A percentile compares a stretch with the other conserved stretches of the same genome.
Evolutionary conservation across 345 rosid genomes (phyloP).

Genomic region (Moringa oleifera): DNA sequence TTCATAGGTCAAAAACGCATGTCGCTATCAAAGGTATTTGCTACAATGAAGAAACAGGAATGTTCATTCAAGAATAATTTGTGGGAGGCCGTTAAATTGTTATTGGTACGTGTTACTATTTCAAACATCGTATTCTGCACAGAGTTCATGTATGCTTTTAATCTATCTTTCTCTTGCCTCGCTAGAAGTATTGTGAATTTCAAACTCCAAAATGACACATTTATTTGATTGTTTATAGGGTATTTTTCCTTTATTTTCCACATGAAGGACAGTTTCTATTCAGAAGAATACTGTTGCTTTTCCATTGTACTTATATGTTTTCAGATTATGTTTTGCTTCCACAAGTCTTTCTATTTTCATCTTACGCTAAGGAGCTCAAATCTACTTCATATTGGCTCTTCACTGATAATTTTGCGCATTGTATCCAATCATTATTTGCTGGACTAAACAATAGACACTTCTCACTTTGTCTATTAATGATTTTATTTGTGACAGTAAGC

Average conservation of each 20-base stretch:
- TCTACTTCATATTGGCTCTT: not conserved
- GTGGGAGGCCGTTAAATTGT: conserved; percentile 36
- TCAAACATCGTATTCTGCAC: conserved; percentile 14
- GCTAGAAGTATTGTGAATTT: not conserved
- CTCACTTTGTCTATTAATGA: conserved; percentile 3
- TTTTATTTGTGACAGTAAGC: not conserved
- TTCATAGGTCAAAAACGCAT: conserved; percentile 39
- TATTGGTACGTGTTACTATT: conserved; percentile 41
- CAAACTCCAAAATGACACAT: not conserved
- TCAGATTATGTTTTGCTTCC: not conserved
- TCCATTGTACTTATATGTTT: not conserved
- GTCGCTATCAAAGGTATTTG: conserved; percentile 45
- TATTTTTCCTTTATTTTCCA: not conserved
- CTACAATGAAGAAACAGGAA: conserved; percentile 61
- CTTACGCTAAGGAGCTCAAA: not conserved
- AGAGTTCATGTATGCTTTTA: not conserved
- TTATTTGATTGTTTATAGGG: not conserved
- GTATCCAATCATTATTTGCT: not conserved
- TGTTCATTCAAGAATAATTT: conserved; percentile 48
- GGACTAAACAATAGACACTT: not conserved
- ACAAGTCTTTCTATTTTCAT: not conserved
- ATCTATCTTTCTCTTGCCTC: not conserved
- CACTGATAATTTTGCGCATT: not conserved
- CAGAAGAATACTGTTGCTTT: not conserved
- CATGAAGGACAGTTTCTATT: not conserved